Evolutionary conservation across 2,329 filamentous ascomycete species (phyloP).

Genomic region (Biscogniauxia mediterranea): DNA sequence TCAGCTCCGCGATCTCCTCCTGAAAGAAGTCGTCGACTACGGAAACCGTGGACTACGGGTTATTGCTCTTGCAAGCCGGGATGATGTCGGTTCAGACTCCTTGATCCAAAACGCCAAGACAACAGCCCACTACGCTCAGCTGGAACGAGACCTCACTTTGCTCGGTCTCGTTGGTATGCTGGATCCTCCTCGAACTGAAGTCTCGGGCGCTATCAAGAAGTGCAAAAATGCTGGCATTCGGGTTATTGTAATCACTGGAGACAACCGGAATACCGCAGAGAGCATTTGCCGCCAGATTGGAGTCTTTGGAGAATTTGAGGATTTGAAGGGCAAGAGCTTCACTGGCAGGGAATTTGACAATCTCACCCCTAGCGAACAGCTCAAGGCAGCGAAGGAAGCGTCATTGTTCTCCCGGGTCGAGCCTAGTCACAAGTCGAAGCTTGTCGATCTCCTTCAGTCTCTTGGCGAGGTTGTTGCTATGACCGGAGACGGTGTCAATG

Average conservation of each 20-base stretch:
- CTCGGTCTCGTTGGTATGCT: slow-evolving; percentile 94
- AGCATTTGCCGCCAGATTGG: slow-evolving; percentile 97
- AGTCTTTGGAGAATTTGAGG: slow-evolving; percentile 78
- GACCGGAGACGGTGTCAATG: slow-evolving; percentile 98
- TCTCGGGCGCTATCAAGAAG: slow-evolving; percentile 78
- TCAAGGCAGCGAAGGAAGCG: slow-evolving; percentile 79
- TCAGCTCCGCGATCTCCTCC: slow-evolving; percentile 67
- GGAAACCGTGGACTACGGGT: slow-evolving; percentile 91
- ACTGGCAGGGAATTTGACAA: slow-evolving; percentile 94
- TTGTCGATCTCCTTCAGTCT: slow-evolving; percentile 93
- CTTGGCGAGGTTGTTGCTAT: slow-evolving; percentile 94
- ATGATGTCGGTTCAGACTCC: slow-evolving; percentile 69
- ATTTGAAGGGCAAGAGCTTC: slow-evolving; percentile 87
- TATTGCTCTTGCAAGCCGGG: slow-evolving; percentile 85
- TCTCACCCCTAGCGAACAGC: slow-evolving; percentile 73
- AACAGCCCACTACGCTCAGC: slow-evolving; percentile 75
- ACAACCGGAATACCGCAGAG: slow-evolving; percentile 97
- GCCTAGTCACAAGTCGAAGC: slow-evolving; percentile 93
- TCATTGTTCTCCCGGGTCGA: slow-evolving; percentile 96
- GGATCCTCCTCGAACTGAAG: slow-evolving; percentile 92
- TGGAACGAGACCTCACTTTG: slow-evolving; percentile 93
- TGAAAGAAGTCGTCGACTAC: slow-evolving; percentile 81
- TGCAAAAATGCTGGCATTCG: slow-evolving; percentile 93
- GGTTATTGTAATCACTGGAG: slow-evolving; percentile 96
- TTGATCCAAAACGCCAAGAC: slow-evolving; percentile 75